Conservation (phyloP, 2,329 filamentous ascomycete species). For the Clathrospora elynae region DNA sequence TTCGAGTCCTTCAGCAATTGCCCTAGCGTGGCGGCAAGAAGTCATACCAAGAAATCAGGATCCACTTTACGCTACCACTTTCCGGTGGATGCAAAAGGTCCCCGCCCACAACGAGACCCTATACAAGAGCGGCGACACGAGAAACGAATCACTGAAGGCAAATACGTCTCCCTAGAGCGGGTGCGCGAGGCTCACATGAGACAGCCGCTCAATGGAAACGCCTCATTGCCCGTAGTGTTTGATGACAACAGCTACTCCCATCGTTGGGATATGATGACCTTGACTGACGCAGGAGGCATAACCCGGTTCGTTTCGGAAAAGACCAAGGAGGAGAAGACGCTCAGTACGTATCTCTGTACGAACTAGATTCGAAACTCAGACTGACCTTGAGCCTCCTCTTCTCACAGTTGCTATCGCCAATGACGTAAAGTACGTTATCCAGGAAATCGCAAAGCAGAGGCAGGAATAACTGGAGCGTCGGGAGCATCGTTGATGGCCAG, state of each 20-base stretch:
- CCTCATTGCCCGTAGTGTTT: not conserved
- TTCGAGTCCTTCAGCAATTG: conserved; percentile 50
- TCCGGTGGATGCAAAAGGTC: conserved; percentile 1
- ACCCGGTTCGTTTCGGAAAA: conserved; percentile 59
- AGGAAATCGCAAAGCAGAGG: conserved; percentile 19
- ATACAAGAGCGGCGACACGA: conserved; percentile 46
- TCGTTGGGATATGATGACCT: conserved; percentile 80
- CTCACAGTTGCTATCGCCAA: conserved; percentile 22
- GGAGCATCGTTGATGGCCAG: not conserved
- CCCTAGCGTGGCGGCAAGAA: conserved; percentile 18
- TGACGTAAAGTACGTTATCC: conserved; percentile 27
- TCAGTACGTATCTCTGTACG: too few relatives aligned
- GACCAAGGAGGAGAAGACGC: conserved; percentile 17
- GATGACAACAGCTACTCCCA: conserved; percentile 8
- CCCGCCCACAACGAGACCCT: conserved; percentile 12
- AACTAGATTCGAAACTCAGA: too few relatives aligned
- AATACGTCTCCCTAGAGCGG: conserved; percentile 68
- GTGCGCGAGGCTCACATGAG: conserved; percentile 13
- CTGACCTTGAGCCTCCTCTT: too few relatives aligned
- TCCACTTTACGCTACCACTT: conserved; percentile 12
- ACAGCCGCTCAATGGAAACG: not conserved
- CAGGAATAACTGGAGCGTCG: not conserved
- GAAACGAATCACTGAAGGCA: conserved; percentile 60
- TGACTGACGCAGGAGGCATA: conserved; percentile 69
- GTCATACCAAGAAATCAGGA: conserved; percentile 19